Percentiles rank a stretch among this genome's conserved stretches.
phyloP scores from a whole-genome alignment of 1,284 basidiomycete genomes.

The Apiotrichum montevideense region DNA sequence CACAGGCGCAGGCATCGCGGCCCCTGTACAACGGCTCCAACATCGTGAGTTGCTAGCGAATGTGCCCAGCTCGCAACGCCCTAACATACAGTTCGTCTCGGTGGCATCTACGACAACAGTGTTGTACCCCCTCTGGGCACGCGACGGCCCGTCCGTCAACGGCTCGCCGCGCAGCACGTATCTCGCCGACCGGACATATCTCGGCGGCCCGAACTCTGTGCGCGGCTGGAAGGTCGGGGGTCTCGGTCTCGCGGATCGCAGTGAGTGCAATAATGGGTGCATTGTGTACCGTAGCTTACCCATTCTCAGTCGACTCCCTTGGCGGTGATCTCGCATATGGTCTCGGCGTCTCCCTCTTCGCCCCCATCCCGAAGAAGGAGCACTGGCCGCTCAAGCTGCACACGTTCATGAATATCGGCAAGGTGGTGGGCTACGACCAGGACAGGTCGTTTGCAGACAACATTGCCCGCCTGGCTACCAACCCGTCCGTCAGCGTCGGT shows the following conservation, averaged over 20 bases:
- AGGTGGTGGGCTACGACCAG: conserved; percentile 62
- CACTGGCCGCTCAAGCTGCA: conserved; percentile 89
- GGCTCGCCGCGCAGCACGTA: conserved; percentile 42
- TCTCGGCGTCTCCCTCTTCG: conserved; percentile 70
- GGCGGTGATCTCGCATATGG: conserved; percentile 89
- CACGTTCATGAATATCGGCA: conserved; percentile 76
- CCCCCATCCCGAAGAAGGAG: conserved; percentile 67
- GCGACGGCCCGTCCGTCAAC: not conserved
- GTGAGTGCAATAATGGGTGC: conserved; percentile 49
- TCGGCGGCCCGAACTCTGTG: conserved; percentile 87
- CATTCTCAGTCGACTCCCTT: conserved; percentile 58
- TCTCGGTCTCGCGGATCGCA: conserved; percentile 73
- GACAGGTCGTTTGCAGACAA: conserved; percentile 45
- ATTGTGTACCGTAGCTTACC: not conserved
- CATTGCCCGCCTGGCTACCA: conserved; percentile 43
- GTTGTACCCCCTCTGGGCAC: conserved; percentile 37
- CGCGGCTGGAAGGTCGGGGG: conserved; percentile 79
- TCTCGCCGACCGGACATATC: conserved; percentile 79
- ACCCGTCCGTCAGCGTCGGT: conserved; percentile 62
- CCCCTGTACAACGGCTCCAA: conserved; percentile 48
- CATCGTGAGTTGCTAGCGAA: conserved; percentile 34
- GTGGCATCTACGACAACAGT: conserved; percentile 42
- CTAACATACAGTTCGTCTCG: conserved; percentile 34
- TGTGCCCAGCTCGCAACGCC: too few species aligned
- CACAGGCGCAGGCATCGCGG: conserved; percentile 62